A percentile compares a stretch with the other conserved stretches of the same genome.
Conservation (phyloP, 192 early-diverging fungal genomes). For the Jimgerdemannia lactiflua region DNA sequence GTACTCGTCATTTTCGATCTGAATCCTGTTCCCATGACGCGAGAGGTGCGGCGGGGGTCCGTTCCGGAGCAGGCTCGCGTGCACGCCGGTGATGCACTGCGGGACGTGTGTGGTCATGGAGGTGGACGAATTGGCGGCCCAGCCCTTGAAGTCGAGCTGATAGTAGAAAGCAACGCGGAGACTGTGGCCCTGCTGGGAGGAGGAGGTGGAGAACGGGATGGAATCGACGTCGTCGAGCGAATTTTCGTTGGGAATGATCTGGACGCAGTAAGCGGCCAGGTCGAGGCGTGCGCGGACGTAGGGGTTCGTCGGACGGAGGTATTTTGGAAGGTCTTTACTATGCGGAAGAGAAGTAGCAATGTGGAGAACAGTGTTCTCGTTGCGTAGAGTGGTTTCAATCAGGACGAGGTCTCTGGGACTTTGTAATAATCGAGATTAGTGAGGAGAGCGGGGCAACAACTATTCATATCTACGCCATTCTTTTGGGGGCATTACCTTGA, state of each 20-base stretch:
- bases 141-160: conserved; percentile 35
- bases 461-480: too few relatives aligned
- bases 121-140: conserved; percentile 35
- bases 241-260: conserved; percentile 26
- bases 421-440: not conserved
- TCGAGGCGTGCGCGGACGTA: conserved; percentile 37
- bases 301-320: conserved; percentile 31
- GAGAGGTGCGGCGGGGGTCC: conserved; percentile 34
- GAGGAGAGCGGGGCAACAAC: too few relatives aligned
- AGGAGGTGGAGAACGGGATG: conserved; percentile 19
- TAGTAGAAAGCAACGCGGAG: conserved; percentile 40
- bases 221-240: conserved; percentile 29
- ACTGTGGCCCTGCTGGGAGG: conserved; percentile 29
- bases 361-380: conserved; percentile 35
- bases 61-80: conserved; percentile 24
- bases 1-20: conserved; percentile 33
- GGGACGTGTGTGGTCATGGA: conserved; percentile 37
- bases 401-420: conserved; percentile 35
- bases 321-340: conserved; percentile 35
- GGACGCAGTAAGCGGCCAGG: conserved; percentile 31
- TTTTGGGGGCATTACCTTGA: conserved; percentile 17
- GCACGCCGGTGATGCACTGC: conserved; percentile 32
- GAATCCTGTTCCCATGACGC: conserved; percentile 31
- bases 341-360: conserved; percentile 36
- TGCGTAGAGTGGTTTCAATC: conserved; percentile 34